Percentiles rank a stretch among this genome's conserved stretches.
phyloP scores from a whole-genome alignment of 352 stramenopile species.

The Pythium coloratum region DNA sequence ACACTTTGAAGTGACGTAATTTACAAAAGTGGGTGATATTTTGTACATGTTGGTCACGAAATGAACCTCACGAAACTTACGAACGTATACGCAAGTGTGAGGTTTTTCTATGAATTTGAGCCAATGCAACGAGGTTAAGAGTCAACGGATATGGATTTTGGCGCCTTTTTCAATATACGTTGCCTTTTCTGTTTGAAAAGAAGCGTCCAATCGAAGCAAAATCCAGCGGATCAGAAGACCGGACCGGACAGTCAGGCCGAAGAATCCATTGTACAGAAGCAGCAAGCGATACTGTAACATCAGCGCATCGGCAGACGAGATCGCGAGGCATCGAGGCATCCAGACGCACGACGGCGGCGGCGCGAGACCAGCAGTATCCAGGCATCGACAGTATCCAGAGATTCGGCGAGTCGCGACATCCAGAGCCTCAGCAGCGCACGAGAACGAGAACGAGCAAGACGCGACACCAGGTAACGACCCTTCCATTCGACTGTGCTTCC shows the following conservation, averaged over 20 bases:
- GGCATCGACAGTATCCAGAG: background rate
- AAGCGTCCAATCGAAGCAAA: constrained; percentile 2
- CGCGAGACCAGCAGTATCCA: background rate
- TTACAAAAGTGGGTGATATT: background rate
- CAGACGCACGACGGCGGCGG: background rate
- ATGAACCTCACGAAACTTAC: background rate
- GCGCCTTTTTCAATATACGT: constrained; percentile 25
- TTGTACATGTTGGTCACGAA: constrained; percentile 1
- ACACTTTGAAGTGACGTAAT: constrained; percentile 4
- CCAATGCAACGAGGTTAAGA: constrained; percentile 6
- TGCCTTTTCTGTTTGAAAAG: constrained; percentile 19
- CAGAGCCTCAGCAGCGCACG: background rate
- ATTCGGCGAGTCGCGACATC: background rate
- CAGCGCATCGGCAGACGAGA: background rate
- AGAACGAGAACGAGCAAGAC: background rate
- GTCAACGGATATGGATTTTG: constrained; percentile 12
- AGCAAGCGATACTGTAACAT: background rate
- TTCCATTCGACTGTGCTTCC: background rate
- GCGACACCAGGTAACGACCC: background rate
- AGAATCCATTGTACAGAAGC: background rate
- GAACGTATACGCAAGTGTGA: background rate
- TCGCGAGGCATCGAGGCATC: background rate
- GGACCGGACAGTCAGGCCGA: background rate
- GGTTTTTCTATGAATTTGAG: constrained; percentile 4
- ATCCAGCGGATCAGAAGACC: background rate